A percentile compares a stretch with the other conserved stretches of the same genome.
Conservation (phyloP, 768 basidiomycete genomes). For the Lepiota venenata region DNA sequence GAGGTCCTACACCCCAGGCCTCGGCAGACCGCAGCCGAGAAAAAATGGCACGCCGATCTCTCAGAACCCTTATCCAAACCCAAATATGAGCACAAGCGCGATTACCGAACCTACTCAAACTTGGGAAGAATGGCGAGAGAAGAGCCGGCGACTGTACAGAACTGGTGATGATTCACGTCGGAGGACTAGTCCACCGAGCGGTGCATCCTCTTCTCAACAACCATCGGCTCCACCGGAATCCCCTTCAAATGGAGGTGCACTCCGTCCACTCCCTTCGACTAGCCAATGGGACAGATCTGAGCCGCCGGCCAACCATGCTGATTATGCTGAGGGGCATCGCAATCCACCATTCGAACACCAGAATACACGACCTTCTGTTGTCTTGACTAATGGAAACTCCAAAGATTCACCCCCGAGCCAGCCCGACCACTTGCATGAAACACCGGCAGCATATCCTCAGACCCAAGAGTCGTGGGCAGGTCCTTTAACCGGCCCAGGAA, state of each 20-base stretch:
- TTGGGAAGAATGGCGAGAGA: slow-evolving; percentile 12
- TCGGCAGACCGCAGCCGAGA: too few relatives aligned
- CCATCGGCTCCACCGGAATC: slow-evolving; percentile 11
- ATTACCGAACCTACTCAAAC: slow-evolving; percentile 6
- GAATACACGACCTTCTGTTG: background rate
- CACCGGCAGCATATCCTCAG: slow-evolving; percentile 14
- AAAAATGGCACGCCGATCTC: too few relatives aligned
- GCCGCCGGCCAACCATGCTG: background rate
- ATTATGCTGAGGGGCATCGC: background rate
- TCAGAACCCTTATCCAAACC: background rate
- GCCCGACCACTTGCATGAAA: too few relatives aligned
- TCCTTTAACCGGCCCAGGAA: slow-evolving; percentile 45
- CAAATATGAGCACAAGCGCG: background rate
- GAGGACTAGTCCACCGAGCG: slow-evolving; percentile 1
- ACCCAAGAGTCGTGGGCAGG: slow-evolving; percentile 25
- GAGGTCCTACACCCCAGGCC: too few relatives aligned
- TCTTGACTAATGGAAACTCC: slow-evolving; percentile 15
- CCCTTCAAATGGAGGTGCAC: background rate
- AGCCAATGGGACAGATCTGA: background rate
- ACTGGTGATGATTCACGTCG: slow-evolving; percentile 6
- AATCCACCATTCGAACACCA: too few relatives aligned
- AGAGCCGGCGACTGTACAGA: slow-evolving; percentile 15
- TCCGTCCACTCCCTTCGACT: slow-evolving; percentile 1
- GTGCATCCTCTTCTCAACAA: slow-evolving; percentile 9
- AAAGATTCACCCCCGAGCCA: background rate